A percentile compares a stretch with the other conserved stretches of the same genome.
These are phyloP conservation scores for Salix purpurea DNA, from an alignment of 345 rosid genomes.

Conservation along the genomic window DNA sequence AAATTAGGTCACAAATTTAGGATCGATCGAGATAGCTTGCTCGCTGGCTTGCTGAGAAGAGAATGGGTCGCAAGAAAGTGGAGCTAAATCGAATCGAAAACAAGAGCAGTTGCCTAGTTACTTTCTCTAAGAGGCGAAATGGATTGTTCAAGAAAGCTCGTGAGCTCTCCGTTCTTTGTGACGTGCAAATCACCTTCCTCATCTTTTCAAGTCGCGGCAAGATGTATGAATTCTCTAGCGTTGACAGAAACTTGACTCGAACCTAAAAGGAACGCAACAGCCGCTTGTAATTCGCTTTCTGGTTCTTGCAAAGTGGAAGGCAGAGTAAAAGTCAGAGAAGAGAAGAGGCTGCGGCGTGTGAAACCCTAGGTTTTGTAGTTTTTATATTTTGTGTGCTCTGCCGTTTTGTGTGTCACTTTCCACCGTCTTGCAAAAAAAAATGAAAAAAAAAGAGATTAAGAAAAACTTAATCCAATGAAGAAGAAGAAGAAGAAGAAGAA, in stretches of 20 bases:
- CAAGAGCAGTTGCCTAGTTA: conserved; percentile 58
- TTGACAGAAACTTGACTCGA: conserved; percentile 27
- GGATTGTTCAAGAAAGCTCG: conserved; percentile 69
- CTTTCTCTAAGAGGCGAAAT: conserved; percentile 58
- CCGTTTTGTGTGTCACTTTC: too few relatives aligned
- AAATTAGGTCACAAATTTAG: background rate
- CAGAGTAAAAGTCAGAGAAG: too few relatives aligned
- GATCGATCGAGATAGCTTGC: background rate
- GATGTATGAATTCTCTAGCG: conserved; percentile 45
- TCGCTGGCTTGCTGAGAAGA: background rate
- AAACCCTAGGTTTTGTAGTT: too few relatives aligned
- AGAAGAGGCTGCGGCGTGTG: too few relatives aligned
- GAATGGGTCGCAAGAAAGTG: conserved; percentile 47
- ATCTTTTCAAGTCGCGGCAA: conserved; percentile 51
- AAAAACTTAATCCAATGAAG: too few relatives aligned
- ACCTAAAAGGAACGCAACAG: too few relatives aligned
- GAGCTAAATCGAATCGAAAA: conserved; percentile 62
- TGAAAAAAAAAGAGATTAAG: too few relatives aligned
- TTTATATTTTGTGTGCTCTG: too few relatives aligned
- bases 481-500: too few relatives aligned
- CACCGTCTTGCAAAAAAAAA: too few relatives aligned
- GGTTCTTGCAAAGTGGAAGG: too few relatives aligned
- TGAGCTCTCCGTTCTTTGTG: conserved; percentile 66
- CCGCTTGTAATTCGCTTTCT: too few relatives aligned
- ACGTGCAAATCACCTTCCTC: conserved; percentile 51